These are phyloP conservation scores for Kodamaea derodonti DNA, from an alignment of 1,139 yeast genomes.

Conservation along the genomic window DNA sequence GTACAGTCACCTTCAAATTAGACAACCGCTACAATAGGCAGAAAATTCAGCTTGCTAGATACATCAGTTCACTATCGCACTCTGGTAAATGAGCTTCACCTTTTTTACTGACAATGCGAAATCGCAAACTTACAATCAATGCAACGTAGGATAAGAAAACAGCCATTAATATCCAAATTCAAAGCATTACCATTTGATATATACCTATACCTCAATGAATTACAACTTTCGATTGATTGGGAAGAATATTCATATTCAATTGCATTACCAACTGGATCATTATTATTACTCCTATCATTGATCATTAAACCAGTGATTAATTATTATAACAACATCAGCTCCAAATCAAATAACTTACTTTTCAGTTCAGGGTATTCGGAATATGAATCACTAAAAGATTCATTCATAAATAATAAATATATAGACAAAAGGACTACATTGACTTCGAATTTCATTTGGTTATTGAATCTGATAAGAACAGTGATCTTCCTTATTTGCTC, in stretches of 20 bases:
- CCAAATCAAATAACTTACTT: constrained; percentile 21
- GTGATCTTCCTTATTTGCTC: constrained; percentile 19
- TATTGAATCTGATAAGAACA: constrained; percentile 14
- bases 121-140: neutral
- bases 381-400: constrained; percentile 29
- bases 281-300: constrained; percentile 20
- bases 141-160: constrained; percentile 8
- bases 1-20: no score
- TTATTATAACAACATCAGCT: constrained; percentile 19
- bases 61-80: no score
- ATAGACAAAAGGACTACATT: neutral
- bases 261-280: constrained; percentile 47
- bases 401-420: constrained; percentile 8
- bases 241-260: constrained; percentile 46
- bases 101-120: no score
- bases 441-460: constrained; percentile 15
- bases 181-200: constrained; percentile 57
- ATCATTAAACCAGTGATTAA: constrained; percentile 17
- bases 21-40: no score
- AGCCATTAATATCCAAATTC: constrained; percentile 35
- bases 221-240: constrained; percentile 59
- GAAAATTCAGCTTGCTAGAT: no score
- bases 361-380: constrained; percentile 29
- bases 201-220: constrained; percentile 50
- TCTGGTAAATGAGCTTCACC: no score